phyloP scores from a whole-genome alignment of 2,329 filamentous ascomycete genomes.

The Elsinoe necatrix region DNA sequence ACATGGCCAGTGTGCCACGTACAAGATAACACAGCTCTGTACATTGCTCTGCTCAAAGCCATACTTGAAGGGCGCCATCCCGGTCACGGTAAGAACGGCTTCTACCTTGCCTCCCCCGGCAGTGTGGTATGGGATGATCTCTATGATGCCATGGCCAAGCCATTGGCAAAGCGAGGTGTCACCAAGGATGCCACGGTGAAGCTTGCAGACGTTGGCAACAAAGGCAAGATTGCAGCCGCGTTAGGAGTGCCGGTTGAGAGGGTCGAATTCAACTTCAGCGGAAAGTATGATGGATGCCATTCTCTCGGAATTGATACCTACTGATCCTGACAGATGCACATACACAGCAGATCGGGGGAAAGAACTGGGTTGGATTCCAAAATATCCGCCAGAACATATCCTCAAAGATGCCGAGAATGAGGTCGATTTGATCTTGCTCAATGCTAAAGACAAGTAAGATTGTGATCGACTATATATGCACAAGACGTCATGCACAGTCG shows the following conservation, averaged over 20 bases:
- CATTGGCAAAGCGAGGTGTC: constrained; percentile 34
- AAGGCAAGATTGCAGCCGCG: constrained; percentile 37
- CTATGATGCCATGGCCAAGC: constrained; percentile 39
- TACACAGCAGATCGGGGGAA: constrained; percentile 36
- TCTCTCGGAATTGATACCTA: constrained; percentile 13
- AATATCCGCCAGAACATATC: constrained; percentile 38
- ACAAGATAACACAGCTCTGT: constrained; percentile 40
- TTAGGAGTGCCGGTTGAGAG: constrained; percentile 30
- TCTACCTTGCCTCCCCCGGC: constrained; percentile 45
- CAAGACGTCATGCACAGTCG: too few species aligned
- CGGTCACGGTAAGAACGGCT: constrained; percentile 38
- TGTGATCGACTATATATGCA: background rate
- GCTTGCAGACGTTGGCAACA: constrained; percentile 29
- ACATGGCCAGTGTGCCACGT: constrained; percentile 49
- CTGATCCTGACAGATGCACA: constrained; percentile 31
- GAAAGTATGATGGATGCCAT: constrained; percentile 30
- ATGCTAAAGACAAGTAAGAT: background rate
- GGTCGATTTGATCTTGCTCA: constrained; percentile 37
- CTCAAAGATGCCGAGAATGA: constrained; percentile 40
- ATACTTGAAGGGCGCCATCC: constrained; percentile 37
- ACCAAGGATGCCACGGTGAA: constrained; percentile 33
- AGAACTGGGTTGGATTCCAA: constrained; percentile 40
- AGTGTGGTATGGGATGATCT: constrained; percentile 44
- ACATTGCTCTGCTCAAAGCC: constrained; percentile 37
- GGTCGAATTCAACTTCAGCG: constrained; percentile 37